These are phyloP conservation scores for Raphanus raphanistrum DNA, from an alignment of 345 rosid species.

Conservation along the genomic window DNA sequence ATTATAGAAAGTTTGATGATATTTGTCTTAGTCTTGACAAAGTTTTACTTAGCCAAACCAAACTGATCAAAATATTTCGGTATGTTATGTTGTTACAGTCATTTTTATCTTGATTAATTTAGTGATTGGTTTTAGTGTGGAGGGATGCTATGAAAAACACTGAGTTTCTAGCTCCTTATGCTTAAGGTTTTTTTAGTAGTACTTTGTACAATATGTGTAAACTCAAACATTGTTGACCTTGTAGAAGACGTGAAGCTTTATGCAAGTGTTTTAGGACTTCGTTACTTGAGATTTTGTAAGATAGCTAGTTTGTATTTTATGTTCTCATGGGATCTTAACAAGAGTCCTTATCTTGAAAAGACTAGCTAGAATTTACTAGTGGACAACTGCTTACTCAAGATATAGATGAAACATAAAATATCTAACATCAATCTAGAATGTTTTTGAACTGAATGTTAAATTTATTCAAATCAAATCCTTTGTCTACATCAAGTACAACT, in stretches of 20 bases:
- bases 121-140: neutral
- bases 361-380: neutral
- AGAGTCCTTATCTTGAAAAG: neutral
- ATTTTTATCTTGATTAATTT: neutral
- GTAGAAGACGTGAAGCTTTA: neutral
- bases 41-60: neutral
- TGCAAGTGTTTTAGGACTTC: neutral
- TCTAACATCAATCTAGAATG: neutral
- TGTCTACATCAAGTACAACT: too few species aligned
- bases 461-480: too few species aligned
- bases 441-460: too few species aligned
- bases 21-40: neutral
- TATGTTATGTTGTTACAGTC: neutral
- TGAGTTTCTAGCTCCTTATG: neutral
- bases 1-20: neutral
- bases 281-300: neutral
- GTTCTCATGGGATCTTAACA: neutral
- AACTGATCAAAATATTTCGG: neutral
- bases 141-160: neutral
- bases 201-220: neutral
- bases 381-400: neutral
- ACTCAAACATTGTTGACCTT: neutral
- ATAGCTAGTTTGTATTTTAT: neutral
- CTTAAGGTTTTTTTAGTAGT: neutral
- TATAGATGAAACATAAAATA: neutral